phyloP scores from a whole-genome alignment of 495 filamentous ascomycete species.

The Talaromyces wortmannii region DNA sequence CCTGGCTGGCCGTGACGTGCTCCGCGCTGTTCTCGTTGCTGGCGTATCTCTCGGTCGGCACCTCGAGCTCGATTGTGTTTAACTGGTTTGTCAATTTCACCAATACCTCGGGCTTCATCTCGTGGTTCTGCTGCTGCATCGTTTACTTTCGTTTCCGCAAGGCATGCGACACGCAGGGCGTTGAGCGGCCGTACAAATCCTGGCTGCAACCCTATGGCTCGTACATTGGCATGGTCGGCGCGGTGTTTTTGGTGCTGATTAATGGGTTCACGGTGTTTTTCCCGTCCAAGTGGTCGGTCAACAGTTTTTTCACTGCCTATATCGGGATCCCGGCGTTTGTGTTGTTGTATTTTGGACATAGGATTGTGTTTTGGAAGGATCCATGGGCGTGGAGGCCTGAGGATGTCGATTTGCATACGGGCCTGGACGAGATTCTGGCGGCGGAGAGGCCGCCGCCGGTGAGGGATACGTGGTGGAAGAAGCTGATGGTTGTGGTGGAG shows the following conservation, averaged over 20 bases:
- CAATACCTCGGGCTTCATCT: constrained; percentile 60
- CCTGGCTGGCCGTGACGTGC: constrained; percentile 34
- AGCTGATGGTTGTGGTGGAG: constrained; percentile 18
- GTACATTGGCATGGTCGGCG: constrained; percentile 51
- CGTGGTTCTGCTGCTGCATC: constrained; percentile 53
- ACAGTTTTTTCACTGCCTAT: constrained; percentile 55
- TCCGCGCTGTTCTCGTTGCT: constrained; percentile 47
- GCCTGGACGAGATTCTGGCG: constrained; percentile 44
- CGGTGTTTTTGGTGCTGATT: constrained; percentile 54
- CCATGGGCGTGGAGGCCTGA: constrained; percentile 43
- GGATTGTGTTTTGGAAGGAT: constrained; percentile 35
- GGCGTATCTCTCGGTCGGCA: constrained; percentile 45
- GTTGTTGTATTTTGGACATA: constrained; percentile 48
- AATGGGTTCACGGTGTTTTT: constrained; percentile 65
- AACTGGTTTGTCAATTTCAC: constrained; percentile 55
- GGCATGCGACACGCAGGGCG: constrained; percentile 48
- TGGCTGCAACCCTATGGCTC: constrained; percentile 53
- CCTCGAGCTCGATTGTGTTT: constrained; percentile 48
- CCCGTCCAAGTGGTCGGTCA: constrained; percentile 48
- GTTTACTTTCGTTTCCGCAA: constrained; percentile 57
- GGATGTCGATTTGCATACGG: constrained; percentile 53
- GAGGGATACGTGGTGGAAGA: constrained; percentile 27
- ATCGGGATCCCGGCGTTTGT: constrained; percentile 57
- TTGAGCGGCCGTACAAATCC: constrained; percentile 49
- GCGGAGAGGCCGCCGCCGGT: constrained; percentile 34